Base-by-base conservation (phyloP, 805 yeast species). In the Blastobotrys muscicola region DNA sequence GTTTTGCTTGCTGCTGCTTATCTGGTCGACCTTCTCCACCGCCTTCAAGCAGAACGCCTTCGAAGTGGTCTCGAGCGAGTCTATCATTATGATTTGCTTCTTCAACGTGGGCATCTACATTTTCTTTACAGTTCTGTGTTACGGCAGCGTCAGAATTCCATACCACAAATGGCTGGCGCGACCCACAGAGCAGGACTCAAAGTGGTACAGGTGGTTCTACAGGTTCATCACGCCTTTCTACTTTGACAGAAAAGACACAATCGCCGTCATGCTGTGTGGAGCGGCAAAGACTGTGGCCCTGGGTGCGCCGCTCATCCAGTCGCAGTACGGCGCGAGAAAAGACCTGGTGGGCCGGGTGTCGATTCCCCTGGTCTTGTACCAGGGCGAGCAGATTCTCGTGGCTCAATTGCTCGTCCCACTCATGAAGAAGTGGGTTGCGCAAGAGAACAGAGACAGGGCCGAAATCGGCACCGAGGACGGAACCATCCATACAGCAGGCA, bases 261-360 rank as follows among this genome's bases (percentile, higher is more conserved):
- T 85, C 31, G 71, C 89, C 9, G 73, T 87, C 41, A 74, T 86
- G 82, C 71, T 85, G 46, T 85, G 95, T 62, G 95, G 94, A 8
- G 90, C 94, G 4, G 95, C 96, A 2, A 87, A 86, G 61, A 86
- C 95, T 1, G 95, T 94, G 0, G 95, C 95, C 0, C 67, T 86
- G 41, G 96, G 95, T 32, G 94, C 86, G 3, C 82, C 94, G 1
- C 67, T 86, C 41, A 70, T 82, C n/a, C 70, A 87, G 1, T 76
- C 90, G 0, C 90, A 83, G 59, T 86, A 85, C 58, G 94, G 94
- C 11, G 62, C 74, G 4, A 55, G 70, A 37, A 76, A 74, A 52
- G 67, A 71, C 8, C 30, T 51, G 8, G 51, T 47, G 2, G 95
- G 95, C 12, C 73, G 74, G 42, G 62, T 87, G 34, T 65, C 87